Evolutionary conservation across 1,284 basidiomycete species (phyloP).

Genomic region (Ustilago sp.): DNA sequence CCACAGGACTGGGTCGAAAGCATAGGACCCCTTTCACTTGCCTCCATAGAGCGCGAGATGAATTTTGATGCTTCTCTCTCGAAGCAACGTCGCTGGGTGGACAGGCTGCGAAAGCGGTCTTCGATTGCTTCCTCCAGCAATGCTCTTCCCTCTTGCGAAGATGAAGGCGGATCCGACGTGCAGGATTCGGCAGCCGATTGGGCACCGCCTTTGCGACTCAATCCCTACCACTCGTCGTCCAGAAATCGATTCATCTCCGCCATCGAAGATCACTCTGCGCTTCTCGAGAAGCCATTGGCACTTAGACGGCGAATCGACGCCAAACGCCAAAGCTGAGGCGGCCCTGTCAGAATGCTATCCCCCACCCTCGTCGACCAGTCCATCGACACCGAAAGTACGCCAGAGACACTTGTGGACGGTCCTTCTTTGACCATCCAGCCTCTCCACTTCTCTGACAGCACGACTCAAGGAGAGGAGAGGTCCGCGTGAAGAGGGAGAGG

Average conservation of each 20-base stretch:
- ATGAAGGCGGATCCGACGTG: neutral
- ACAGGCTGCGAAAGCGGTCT: conserved; percentile 5
- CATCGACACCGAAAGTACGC: neutral
- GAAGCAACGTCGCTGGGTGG: conserved; percentile 24
- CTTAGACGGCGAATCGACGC: conserved; percentile 1
- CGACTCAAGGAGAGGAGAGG: neutral
- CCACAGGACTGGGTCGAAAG: conserved; percentile 6
- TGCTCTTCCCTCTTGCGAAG: neutral
- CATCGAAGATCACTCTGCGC: neutral
- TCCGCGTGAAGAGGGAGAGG: conserved; percentile 14
- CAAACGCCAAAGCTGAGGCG: neutral
- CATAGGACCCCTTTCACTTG: conserved; percentile 17
- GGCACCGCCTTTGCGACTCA: conserved; percentile 14
- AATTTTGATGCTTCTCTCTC: conserved; percentile 14
- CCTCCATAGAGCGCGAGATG: conserved; percentile 29
- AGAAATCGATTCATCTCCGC: conserved; percentile 3
- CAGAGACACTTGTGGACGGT: neutral
- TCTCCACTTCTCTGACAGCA: neutral
- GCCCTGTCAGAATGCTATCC: neutral
- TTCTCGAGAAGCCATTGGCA: neutral
- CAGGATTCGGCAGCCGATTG: conserved; percentile 3
- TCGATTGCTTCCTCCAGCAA: neutral
- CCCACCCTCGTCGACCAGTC: neutral
- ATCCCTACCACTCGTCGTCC: conserved; percentile 16
- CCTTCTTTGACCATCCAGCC: neutral